phyloP scores from a whole-genome alignment of 2,329 filamentous ascomycete genomes.

The Pyrenophora seminiperda region DNA sequence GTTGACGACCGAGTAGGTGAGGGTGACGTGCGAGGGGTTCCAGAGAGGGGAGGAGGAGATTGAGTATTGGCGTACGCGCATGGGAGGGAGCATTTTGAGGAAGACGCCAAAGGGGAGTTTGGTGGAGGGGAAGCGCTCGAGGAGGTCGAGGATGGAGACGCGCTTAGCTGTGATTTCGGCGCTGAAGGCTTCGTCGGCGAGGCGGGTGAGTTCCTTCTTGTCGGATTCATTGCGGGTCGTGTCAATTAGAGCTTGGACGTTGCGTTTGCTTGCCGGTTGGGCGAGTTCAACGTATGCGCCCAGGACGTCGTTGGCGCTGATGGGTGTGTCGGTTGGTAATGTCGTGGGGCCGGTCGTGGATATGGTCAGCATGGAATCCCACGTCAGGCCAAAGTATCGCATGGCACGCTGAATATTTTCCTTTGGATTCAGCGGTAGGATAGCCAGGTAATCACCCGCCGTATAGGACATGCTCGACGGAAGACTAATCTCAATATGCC shows the following conservation, averaged over 20 bases:
- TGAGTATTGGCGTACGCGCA: conserved; percentile 79
- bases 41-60: conserved; percentile 75
- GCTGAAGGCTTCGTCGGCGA: conserved; percentile 51
- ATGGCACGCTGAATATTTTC: conserved; percentile 67
- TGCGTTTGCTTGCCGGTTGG: conserved; percentile 72
- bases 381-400: conserved; percentile 67
- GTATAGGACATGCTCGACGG: conserved; percentile 63
- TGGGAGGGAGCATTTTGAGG: conserved; percentile 73
- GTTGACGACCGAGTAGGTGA: conserved; percentile 72
- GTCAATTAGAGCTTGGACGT: conserved; percentile 57
- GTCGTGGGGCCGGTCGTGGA: conserved; percentile 65
- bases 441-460: conserved; percentile 76
- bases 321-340: conserved; percentile 65
- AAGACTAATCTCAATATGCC: conserved; percentile 53
- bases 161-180: conserved; percentile 57
- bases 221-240: conserved; percentile 56
- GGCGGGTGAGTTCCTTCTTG: conserved; percentile 56
- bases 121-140: conserved; percentile 65
- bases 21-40: conserved; percentile 61
- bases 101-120: conserved; percentile 69
- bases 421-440: conserved; percentile 72
- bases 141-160: conserved; percentile 69
- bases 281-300: conserved; percentile 74
- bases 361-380: conserved; percentile 71
- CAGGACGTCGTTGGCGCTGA: conserved; percentile 68